These are phyloP conservation scores for Neoboletus magnificus DNA, from an alignment of 768 basidiomycete genomes.

Conservation along the genomic window DNA sequence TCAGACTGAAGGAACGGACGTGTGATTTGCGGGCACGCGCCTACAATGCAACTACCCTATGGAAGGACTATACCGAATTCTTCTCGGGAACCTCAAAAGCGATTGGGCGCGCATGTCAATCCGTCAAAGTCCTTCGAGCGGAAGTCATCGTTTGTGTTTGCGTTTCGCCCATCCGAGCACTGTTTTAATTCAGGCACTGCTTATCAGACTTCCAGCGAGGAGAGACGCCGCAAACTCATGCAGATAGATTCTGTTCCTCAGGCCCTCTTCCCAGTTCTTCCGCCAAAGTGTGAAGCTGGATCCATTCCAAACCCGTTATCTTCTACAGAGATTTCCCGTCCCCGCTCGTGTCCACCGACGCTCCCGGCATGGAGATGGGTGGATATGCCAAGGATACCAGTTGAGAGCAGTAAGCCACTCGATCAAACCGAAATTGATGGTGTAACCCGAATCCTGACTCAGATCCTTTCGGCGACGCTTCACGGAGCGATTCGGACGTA, in stretches of 20 bases:
- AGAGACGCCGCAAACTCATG: background rate
- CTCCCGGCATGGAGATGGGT: background rate
- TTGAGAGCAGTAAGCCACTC: background rate
- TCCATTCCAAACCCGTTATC: fast-evolving
- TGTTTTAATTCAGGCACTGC: background rate
- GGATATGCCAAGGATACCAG: fast-evolving
- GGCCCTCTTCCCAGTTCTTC: background rate
- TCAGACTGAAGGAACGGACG: background rate
- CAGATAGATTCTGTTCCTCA: background rate
- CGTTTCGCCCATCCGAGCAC: background rate
- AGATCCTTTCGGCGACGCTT: background rate
- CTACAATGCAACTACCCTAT: background rate
- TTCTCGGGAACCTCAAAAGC: background rate
- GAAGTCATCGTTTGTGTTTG: constrained; percentile 1
- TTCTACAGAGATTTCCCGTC: background rate
- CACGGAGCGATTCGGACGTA: background rate
- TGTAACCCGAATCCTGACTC: background rate
- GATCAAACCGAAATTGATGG: too few species aligned
- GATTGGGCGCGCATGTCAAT: background rate
- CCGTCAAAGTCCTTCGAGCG: background rate
- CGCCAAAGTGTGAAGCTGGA: fast-evolving
- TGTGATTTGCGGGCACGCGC: background rate
- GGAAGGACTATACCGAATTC: background rate
- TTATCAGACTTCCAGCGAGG: background rate
- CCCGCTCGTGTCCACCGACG: constrained; percentile 1